Base-by-base conservation (phyloP, 2,329 filamentous ascomycete species). In the Pleurostoma richardsiae region DNA sequence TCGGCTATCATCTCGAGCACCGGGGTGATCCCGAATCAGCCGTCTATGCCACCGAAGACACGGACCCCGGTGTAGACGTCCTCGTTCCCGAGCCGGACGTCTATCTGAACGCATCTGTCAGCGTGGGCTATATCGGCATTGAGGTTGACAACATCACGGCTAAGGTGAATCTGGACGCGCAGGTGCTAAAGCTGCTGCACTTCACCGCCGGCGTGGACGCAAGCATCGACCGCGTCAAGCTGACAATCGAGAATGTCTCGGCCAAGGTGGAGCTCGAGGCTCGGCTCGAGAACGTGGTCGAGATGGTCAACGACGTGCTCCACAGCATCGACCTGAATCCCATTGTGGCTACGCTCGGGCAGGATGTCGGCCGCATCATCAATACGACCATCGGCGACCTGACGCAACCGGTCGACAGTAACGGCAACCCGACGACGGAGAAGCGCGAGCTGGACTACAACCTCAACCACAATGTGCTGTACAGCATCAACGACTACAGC, bases 151-250 rank as follows among this genome's bases (percentile, higher is more conserved):
- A 83, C 55, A 69, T 83, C 46, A 79, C 76, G 1, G 79, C 79
- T 44, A 80, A 81, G 57, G 71, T 81, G 60, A 83, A 80, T 56
- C 68, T 82, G 30, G 76, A 80, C 50, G 77, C 77, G 4, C 73
- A 80, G 58, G 78, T 83, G 7, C 68, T 82, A 39, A 71, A 74
- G 50, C 68, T 83, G 40, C 72, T 83, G 40, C 66, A 73, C 47
- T 82, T 83, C 69, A 80, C 75, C 53, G 80, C 80, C 3, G 80
- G 80, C 41, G 79, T 84, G 36, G 76, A 80, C 56, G 69, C 77
- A 3, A 74, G 70, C 43, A 77, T 83, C 64, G 74, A 80, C 54
- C 69, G 74, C 42, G 79, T 84, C 40, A 61, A 68, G 39, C 67
- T 83, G 8, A 65, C 65, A 11, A 83, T 83, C 56, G 71, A 81